Conservation (phyloP, 2,329 filamentous ascomycete species). For the Colletotrichum plurivorum region DNA sequence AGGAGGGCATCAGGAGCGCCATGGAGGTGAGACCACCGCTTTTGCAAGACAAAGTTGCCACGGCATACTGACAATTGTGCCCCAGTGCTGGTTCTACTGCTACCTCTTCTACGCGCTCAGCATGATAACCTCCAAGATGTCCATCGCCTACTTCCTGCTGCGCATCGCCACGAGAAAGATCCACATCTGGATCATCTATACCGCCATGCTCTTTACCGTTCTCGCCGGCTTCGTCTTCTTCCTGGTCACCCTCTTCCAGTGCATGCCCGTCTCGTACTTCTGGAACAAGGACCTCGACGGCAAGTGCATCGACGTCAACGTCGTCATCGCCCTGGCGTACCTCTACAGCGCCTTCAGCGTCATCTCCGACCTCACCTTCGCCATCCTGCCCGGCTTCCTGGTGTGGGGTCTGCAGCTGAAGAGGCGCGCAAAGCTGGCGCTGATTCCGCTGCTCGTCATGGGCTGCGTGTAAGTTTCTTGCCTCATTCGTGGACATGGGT, state of each 20-base stretch:
- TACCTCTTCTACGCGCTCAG: constrained; percentile 53
- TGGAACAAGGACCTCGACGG: constrained; percentile 54
- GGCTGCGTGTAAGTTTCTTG: constrained; percentile 62
- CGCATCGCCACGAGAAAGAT: constrained; percentile 53
- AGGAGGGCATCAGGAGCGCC: constrained; percentile 46
- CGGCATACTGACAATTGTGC: not conserved
- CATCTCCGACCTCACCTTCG: constrained; percentile 65
- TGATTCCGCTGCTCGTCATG: constrained; percentile 68
- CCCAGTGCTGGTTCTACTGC: constrained; percentile 55
- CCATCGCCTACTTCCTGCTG: constrained; percentile 59
- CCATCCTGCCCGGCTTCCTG: constrained; percentile 66
- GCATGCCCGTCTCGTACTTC: constrained; percentile 55
- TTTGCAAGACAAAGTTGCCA: too few relatives aligned
- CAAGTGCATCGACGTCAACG: constrained; percentile 54
- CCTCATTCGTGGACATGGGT: too few relatives aligned
- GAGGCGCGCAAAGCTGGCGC: constrained; percentile 62
- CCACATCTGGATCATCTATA: constrained; percentile 54
- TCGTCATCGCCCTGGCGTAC: constrained; percentile 67
- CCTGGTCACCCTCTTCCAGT: constrained; percentile 58
- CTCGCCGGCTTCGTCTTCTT: constrained; percentile 56
- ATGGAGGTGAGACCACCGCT: constrained; percentile 49
- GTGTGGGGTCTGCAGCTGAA: constrained; percentile 70
- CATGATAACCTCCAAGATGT: constrained; percentile 57
- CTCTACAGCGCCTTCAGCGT: constrained; percentile 65
- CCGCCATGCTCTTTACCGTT: constrained; percentile 53